Evolutionary conservation across 768 basidiomycete genomes (phyloP), one percentile per base, ranked within the genome.

Genomic region (Sporobolomyces roseus): DNA sequence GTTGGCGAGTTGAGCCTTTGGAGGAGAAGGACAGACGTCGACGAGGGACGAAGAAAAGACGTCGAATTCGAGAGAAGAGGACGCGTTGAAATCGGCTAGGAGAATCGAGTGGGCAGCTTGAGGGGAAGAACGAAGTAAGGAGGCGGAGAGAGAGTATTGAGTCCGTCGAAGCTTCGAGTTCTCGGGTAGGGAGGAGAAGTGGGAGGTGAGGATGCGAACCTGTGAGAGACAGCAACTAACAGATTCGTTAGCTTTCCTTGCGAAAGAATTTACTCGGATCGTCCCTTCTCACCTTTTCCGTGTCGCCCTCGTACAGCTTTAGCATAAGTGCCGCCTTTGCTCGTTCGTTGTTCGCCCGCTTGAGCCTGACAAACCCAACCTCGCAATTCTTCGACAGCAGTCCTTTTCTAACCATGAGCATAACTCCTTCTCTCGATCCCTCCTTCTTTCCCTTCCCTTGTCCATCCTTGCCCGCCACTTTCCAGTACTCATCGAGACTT

Each of bases 121-220:
- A 27, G 56, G 45, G 4, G 33, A 33, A 1, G 35, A 6, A 10
- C 33, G 23, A 19, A 65, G 63, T 33, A 61, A 30, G 0, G 52
- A 25, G 19, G 62, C 38, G 25, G 56, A 21, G 0, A 33, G 7
- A 9, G 6, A 19, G 60, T 65, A 74, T 43, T 74, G 73, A 8
- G 48, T 27, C 8, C 21, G 6, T 12, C 73, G 65, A 10, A 63
- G 38, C 0, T 32, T 2, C 33, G 61, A 65, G 54, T 68, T 68
- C 25, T 52, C 25, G 1, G 73, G 66, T 19, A 74, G 66, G 1
- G 73, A 65, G 4, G 66, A 56, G 33, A 68, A 74, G 63, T 74
- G 73, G 12, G 69, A 71, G 1, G 70, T 74, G 17, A 48, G 29
- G 41, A 74, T 36, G 10, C 65, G 63, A 12, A 32, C 33, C 45